Base-by-base conservation (phyloP, 1,284 basidiomycete species). In the Microbotryum lychnidis-dioicae region DNA sequence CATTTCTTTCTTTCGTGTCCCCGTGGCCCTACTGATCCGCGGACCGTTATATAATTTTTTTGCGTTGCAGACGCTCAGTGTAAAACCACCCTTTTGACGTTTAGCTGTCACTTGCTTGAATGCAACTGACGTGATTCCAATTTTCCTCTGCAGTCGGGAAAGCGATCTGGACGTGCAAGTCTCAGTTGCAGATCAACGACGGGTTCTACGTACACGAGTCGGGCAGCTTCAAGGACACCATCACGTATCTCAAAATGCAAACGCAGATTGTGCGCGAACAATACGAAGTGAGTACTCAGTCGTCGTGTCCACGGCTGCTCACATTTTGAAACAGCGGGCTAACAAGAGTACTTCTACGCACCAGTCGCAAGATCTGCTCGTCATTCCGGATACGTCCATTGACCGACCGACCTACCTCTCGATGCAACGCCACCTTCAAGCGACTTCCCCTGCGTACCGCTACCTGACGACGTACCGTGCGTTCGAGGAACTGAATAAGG, bases 141-240 rank as follows among this genome's bases (percentile, higher is more conserved):
- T 42, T 16, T 18, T 42, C 37, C 12, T 42, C 16, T 42, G 37
- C 31, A 31, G 31, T 71, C 53, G 74, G 72, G 7, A 62, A 70
- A 25, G 70, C 70, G 61, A 76, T 77, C 49, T 72, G 73, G 63
- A 77, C 76, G 3, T 72, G 73, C 37, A 73, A 76, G 52, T 80
- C 80, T 18, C 79, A 80, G 63, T 76, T 80, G 6, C 80, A 82
- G 65, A 74, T 82, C 42, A 75, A 80, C 54, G 80, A 81, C 66
- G 77, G 78, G 25, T 83, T 82, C 72, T 79, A 77, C 64, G 75
- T 83, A 12, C 79, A 82, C 63, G 77, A 79, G 52, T 81, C 80
- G 0, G 73, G 76, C 47, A 77, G 75, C 54, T 62, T 79, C 10
- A 70, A 71, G n/a, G 80, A 80, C 33, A 80, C 80, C 6, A 76